These are phyloP conservation scores for Saccharomyces pastorianus DNA, from an alignment of 1,139 yeast species.

Conservation along the genomic window DNA sequence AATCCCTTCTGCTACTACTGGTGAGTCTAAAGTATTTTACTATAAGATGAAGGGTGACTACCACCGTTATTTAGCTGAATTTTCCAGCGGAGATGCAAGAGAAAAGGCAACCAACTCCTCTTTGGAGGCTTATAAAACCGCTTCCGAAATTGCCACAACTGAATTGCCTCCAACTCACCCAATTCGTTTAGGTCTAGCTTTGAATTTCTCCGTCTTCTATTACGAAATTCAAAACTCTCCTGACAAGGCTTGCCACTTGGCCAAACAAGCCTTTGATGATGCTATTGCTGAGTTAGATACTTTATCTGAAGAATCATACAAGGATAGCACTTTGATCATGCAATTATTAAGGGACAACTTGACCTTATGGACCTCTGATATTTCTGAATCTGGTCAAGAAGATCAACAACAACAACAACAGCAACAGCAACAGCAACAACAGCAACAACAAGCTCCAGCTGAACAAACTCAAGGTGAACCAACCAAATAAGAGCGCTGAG, in stretches of 20 bases:
- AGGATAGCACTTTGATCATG: constrained; percentile 96
- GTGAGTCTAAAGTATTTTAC: constrained; percentile 96
- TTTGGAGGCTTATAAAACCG: constrained; percentile 88
- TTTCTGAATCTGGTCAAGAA: constrained; percentile 75
- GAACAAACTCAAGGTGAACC: constrained; percentile 35
- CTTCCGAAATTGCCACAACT: constrained; percentile 92
- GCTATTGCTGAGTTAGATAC: constrained; percentile 98
- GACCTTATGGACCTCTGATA: constrained; percentile 95
- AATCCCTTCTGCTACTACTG: constrained; percentile 89
- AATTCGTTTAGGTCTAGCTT: constrained; percentile 93
- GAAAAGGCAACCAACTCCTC: constrained; percentile 90
- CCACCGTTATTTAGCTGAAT: constrained; percentile 97
- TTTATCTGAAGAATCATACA: constrained; percentile 92
- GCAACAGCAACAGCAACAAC: constrained; percentile 4
- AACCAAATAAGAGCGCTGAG: constrained; percentile 16
- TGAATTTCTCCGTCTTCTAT: constrained; percentile 95
- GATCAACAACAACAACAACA: constrained; percentile 27
- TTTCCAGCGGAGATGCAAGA: constrained; percentile 84
- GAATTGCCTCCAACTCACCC: constrained; percentile 98
- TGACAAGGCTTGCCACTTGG: constrained; percentile 95
- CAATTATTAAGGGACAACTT: constrained; percentile 96
- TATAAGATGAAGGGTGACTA: constrained; percentile 99
- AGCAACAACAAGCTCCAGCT: constrained; percentile 36
- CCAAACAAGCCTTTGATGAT: constrained; percentile 96
- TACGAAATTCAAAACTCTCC: constrained; percentile 96